Evolutionary conservation across 2,329 filamentous ascomycete species (phyloP).

Genomic region (Xylaria sp.): DNA sequence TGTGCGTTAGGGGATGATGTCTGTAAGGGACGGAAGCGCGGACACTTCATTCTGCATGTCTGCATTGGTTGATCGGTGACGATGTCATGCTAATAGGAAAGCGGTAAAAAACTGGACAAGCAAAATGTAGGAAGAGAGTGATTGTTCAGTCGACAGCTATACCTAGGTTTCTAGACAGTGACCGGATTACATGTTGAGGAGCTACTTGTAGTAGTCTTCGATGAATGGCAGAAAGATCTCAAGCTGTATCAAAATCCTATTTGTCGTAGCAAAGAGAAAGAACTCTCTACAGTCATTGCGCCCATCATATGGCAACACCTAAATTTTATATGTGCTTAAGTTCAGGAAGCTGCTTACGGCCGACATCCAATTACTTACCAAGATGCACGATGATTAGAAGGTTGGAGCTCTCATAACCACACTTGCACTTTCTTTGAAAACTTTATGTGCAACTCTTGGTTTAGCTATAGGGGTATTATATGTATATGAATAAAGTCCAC

Average conservation of each 20-base stretch:
- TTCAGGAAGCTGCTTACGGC: too few relatives aligned
- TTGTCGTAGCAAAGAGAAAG: slow-evolving; percentile 1
- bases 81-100: slow-evolving; percentile 18
- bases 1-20: slow-evolving; percentile 3
- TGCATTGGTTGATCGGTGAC: neutral
- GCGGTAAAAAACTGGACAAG: neutral
- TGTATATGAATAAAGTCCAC: neutral
- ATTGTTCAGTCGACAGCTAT: neutral
- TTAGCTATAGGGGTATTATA: neutral
- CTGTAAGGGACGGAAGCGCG: slow-evolving; percentile 14
- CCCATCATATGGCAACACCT: neutral
- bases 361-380: too few relatives aligned
- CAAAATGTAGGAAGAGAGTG: neutral
- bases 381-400: neutral
- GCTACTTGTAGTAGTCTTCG: neutral
- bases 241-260: too few relatives aligned
- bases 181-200: neutral
- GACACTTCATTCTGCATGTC: slow-evolving; percentile 22
- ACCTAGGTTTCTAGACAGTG: neutral
- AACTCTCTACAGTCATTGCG: neutral
- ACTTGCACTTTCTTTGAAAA: neutral
- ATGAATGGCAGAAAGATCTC: neutral
- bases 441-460: neutral
- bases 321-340: too few relatives aligned
- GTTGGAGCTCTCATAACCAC: neutral